phyloP scores from a whole-genome alignment of 2,329 filamentous ascomycete genomes.

The Fusarium sp. region DNA sequence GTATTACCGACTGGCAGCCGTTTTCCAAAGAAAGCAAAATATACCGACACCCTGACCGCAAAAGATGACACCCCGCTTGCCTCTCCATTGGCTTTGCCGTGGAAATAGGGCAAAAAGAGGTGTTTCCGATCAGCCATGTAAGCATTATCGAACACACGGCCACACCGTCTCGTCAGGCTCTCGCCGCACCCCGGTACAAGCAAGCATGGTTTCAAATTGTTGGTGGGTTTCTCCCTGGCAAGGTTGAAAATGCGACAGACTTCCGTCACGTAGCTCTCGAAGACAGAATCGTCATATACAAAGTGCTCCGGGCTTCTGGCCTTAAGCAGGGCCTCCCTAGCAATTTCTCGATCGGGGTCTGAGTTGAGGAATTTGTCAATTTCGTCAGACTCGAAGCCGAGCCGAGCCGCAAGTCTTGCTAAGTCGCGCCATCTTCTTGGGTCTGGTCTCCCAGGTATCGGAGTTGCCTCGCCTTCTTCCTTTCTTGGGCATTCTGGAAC shows the following conservation, averaged over 20 bases:
- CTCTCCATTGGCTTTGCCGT: neutral
- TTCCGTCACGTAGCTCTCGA: neutral
- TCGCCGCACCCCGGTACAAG: neutral
- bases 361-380: neutral
- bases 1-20: neutral
- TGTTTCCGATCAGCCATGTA: neutral
- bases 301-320: neutral
- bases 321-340: neutral
- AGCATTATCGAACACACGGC: neutral
- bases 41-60: neutral
- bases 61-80: neutral
- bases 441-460: neutral
- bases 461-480: neutral
- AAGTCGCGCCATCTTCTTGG: neutral
- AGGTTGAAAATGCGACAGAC: neutral
- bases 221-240: neutral
- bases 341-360: neutral
- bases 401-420: neutral
- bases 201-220: neutral
- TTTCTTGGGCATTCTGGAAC: neutral
- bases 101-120: neutral
- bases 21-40: neutral
- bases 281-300: neutral
- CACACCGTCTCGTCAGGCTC: neutral
- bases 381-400: neutral